Evolutionary conservation across 2,329 filamentous ascomycete genomes (phyloP).

Genomic region (Exophiala viscosa): DNA sequence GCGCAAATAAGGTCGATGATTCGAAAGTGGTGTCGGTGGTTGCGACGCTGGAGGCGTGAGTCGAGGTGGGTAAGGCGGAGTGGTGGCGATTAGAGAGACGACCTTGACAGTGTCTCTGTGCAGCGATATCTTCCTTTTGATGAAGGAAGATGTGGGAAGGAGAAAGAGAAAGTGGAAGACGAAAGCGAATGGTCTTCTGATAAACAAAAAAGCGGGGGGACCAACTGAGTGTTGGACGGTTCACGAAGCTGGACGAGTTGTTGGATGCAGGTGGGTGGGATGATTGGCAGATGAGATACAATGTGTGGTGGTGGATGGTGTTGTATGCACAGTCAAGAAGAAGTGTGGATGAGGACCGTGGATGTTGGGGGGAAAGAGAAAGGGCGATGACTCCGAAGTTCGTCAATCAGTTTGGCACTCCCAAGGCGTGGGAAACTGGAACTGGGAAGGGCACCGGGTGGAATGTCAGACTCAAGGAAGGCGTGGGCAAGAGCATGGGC

Average conservation of each 20-base stretch:
- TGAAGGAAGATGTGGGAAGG: slow-evolving; percentile 23
- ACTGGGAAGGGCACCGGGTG: too few relatives aligned
- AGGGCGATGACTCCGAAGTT: background rate
- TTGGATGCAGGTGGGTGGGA: slow-evolving; percentile 12
- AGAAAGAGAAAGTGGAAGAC: slow-evolving; percentile 16
- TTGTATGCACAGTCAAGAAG: background rate
- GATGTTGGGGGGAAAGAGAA: background rate
- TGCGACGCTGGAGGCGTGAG: slow-evolving; percentile 10
- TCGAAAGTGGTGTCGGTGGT: slow-evolving; percentile 11
- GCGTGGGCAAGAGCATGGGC: too few relatives aligned
- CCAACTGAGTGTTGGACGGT: slow-evolving; percentile 6
- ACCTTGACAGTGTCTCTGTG: slow-evolving; percentile 24
- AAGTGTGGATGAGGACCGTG: background rate
- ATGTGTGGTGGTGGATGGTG: slow-evolving; percentile 5
- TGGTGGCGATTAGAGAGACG: slow-evolving; percentile 21
- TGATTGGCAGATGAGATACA: slow-evolving; percentile 5
- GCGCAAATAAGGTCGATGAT: slow-evolving; percentile 14
- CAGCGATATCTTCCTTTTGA: slow-evolving; percentile 28
- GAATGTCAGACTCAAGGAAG: too few relatives aligned
- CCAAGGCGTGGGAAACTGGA: too few relatives aligned
- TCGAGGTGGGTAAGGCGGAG: slow-evolving; percentile 2
- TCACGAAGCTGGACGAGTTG: background rate
- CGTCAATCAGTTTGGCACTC: too few relatives aligned
- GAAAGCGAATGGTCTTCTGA: slow-evolving; percentile 19
- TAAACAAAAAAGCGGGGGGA: slow-evolving; percentile 20